These are phyloP conservation scores for Hsuehochloa calcarea DNA, from an alignment of 176 grass and related monocot species.

Conservation along the genomic window DNA sequence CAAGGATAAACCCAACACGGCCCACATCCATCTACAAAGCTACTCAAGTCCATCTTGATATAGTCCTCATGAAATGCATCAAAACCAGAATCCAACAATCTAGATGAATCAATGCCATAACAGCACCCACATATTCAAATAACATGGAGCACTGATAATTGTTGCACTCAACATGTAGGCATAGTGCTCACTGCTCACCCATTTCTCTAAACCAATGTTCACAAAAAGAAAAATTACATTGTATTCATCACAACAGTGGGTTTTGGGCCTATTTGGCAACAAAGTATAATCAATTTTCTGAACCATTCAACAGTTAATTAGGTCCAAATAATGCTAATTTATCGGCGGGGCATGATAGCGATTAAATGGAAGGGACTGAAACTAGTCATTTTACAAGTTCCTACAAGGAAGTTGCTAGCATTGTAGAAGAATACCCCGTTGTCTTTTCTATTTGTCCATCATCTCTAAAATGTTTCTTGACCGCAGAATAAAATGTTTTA, in stretches of 20 bases:
- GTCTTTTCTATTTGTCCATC: neutral
- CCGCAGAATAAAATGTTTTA: neutral
- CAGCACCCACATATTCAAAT: neutral
- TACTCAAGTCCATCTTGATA: neutral
- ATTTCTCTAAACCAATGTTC: too few relatives aligned
- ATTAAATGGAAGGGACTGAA: neutral
- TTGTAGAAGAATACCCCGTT: neutral
- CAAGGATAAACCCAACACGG: neutral
- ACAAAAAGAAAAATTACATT: too few relatives aligned
- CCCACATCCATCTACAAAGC: neutral
- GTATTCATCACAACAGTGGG: neutral
- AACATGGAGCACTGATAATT: neutral
- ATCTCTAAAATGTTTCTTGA: neutral
- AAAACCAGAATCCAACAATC: neutral
- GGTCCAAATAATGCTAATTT: neutral
- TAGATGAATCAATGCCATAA: neutral
- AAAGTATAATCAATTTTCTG: neutral
- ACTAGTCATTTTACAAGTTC: neutral
- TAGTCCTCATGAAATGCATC: neutral
- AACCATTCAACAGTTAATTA: neutral
- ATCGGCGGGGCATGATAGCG: neutral
- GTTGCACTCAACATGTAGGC: too few relatives aligned
- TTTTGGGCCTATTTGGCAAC: neutral
- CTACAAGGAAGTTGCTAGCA: neutral
- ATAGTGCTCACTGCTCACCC: too few relatives aligned